Conservation (phyloP, 495 filamentous ascomycete species). For the Lophium mytilinum region DNA sequence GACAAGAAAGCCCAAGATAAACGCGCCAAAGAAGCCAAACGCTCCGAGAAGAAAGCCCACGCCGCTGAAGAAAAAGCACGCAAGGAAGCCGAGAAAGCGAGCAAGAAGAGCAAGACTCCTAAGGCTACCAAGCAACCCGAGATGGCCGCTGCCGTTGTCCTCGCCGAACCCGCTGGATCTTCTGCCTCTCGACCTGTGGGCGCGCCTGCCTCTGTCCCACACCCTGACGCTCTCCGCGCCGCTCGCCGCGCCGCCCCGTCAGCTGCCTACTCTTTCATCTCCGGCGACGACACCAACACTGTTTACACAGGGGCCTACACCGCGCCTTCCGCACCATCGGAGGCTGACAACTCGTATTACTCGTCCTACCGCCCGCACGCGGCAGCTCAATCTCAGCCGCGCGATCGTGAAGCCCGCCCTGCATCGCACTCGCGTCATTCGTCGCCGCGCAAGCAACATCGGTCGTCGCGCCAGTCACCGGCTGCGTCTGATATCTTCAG, state of each 20-base stretch:
- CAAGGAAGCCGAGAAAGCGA: conserved; percentile 21
- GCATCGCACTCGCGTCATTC: conserved; percentile 12
- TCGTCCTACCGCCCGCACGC: conserved; percentile 27
- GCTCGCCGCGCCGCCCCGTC: conserved; percentile 23
- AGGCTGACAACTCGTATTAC: conserved; percentile 27
- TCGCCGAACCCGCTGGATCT: conserved; percentile 5
- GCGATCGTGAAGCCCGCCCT: conserved; percentile 8
- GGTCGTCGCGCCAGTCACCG: conserved; percentile 8
- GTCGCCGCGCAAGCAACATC: conserved; percentile 23
- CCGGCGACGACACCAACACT: conserved; percentile 28
- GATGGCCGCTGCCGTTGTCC: neutral
- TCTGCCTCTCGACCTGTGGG: neutral
- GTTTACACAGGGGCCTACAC: conserved; percentile 20
- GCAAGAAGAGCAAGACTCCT: conserved; percentile 15
- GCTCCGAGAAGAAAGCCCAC: conserved; percentile 19
- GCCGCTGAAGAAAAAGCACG: conserved; percentile 24
- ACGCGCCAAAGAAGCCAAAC: conserved; percentile 22
- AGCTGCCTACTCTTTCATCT: conserved; percentile 31
- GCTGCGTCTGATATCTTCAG: conserved; percentile 29
- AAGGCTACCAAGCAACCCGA: conserved; percentile 18
- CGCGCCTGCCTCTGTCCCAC: neutral
- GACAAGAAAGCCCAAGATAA: conserved; percentile 24
- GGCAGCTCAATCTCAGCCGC: conserved; percentile 7
- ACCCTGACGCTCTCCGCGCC: conserved; percentile 1
- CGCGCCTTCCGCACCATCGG: conserved; percentile 16